Evolutionary conservation across 1,284 basidiomycete species (phyloP).

Genomic region (Mixia osmundae): DNA sequence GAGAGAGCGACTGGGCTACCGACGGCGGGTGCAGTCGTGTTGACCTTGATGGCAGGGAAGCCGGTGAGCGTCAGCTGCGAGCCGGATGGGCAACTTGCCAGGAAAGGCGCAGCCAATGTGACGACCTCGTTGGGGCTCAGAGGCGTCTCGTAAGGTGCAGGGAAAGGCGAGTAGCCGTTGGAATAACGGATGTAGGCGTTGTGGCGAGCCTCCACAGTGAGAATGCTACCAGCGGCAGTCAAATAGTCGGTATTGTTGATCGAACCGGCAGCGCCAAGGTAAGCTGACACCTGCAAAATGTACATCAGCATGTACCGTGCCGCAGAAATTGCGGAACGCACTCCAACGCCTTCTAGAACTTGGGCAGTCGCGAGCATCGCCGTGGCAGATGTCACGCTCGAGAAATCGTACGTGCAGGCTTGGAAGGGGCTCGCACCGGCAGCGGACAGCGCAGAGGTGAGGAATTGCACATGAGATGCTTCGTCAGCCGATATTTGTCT

Average conservation of each 20-base stretch:
- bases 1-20: background rate
- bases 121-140: background rate
- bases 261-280: constrained; percentile 11
- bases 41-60: background rate
- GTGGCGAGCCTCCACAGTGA: constrained; percentile 20
- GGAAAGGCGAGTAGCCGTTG: too few relatives aligned
- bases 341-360: constrained; percentile 1
- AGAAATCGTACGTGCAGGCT: too few relatives aligned
- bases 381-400: background rate
- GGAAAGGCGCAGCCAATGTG: background rate
- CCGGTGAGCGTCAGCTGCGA: background rate
- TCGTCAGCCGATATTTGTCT: constrained; percentile 37
- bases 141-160: background rate
- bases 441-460: constrained; percentile 28
- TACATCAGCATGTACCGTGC: too few relatives aligned
- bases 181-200: background rate
- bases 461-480: constrained; percentile 29
- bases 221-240: constrained; percentile 23
- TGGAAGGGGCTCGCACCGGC: constrained; percentile 30
- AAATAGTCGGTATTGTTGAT: constrained; percentile 16
- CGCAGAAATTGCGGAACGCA: too few relatives aligned
- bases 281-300: too few relatives aligned
- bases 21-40: background rate
- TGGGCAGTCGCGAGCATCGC: background rate
- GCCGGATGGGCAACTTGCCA: background rate